Base-by-base conservation (phyloP, 2,329 filamentous ascomycete species). In the Colletotrichum tamarilloi region DNA sequence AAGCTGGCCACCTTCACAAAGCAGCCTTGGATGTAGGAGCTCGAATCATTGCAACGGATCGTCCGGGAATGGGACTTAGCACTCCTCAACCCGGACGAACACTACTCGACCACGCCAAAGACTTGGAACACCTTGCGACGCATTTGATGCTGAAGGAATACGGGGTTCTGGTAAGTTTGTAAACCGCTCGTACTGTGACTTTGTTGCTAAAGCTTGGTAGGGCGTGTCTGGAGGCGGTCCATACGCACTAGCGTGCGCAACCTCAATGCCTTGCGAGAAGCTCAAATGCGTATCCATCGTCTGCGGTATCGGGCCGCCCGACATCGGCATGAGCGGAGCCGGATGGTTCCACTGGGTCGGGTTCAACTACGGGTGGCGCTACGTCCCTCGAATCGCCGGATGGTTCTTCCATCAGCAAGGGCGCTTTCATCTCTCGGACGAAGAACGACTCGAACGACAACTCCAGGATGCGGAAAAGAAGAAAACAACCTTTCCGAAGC, bases 11-110 rank as follows among this genome's bases (percentile, higher is more conserved):
- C 11, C 64, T 81, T 22, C 76, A 82, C 49, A 66, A 75, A 3
- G 60, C 77, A 5, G 82, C 80, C 11, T 68, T 74, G 3, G 74
- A 75, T 3, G 76, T 76, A 9, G 73, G 76, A 5, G 70, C 83
- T 19, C 82, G 82, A 8, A 30, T 86, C 53, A 78, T 86, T 49
- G 78, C 82, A 4, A 76, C 82, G 2, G 85, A 86, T 66, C 80
- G 85, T 1, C 85, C 85, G 1, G 85, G 85, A 7, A 84, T 82
- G 38, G 85, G 84, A 7, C 74, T 84, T 2, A 85, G 83, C 4
- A 79, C 83, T 2, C 79, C 79, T 12, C 80, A 82, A 70, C 78
- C 81, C 11, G 73, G 69, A 7, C 78, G 82, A 14, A 76, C 62
- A 16, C 75, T 84, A 19, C 55, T 79, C 16, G 80, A 84, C n/a